Evolutionary conservation across 1,284 basidiomycete species (phyloP), one percentile per base, ranked within the genome.

Genomic region (Naganishia cerealis): DNA sequence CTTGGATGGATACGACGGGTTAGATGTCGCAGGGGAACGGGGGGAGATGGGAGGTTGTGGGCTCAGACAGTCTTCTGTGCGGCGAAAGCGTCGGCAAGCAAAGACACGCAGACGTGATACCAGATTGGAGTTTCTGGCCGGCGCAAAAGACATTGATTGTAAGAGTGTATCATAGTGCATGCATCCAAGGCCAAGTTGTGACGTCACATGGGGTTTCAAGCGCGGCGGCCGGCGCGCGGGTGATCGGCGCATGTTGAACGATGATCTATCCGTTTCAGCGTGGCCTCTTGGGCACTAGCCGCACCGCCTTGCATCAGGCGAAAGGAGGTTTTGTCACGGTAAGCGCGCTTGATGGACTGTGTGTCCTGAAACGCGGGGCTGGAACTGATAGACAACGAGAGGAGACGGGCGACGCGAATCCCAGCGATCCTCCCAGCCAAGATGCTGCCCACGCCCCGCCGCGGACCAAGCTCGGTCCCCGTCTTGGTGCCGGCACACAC

Each of bases 401-500:
- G n/a, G n/a, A n/a, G n/a, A n/a, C n/a, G n/a, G n/a, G n/a, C n/a
- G n/a, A n/a, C n/a, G n/a, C n/a, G n/a, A n/a, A n/a, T n/a, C n/a
- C n/a, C n/a, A n/a, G n/a, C n/a, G n/a, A n/a, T n/a, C 6, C 13
- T 46, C 42, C 42, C 6, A 46, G 8, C n/a, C 42, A 40, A 40
- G 5, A 46, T 3, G 42, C 6, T 5, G n/a, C 13, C 15, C 42
- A 46, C 13, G n/a, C n/a, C n/a, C n/a, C n/a, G n/a, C 36, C 61
- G 61, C 13, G 61, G n/a, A 26, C 61, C 61, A 7, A 42, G 50
- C 16, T 63, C 61, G 13, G 38, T 15, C n/a, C 61, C 61, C 13
- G 39, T 29, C 2, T 63, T 40, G 39, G 18, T 63, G 1, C 61
- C 50, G 21, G 61, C 61, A 10, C 61, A 63, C 39, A 63, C 61